phyloP scores from a whole-genome alignment of 345 rosid genomes.

The Zanthoxylum bungeanum region DNA sequence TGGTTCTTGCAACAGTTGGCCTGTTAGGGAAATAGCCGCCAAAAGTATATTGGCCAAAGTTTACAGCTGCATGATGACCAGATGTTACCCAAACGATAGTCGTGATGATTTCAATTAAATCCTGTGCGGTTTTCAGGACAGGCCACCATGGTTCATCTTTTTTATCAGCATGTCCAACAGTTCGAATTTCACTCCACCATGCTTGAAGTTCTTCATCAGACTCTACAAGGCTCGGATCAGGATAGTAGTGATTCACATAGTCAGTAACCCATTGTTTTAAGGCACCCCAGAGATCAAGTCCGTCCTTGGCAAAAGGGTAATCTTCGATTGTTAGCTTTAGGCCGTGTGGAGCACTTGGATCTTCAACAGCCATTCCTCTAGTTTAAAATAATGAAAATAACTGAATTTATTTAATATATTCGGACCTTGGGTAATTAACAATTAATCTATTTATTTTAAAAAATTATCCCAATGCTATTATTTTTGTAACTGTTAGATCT shows the following conservation, averaged over 20 bases:
- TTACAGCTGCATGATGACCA: slow-evolving; percentile 53
- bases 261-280: slow-evolving; percentile 44
- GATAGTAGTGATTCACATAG: slow-evolving; percentile 51
- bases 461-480: no score
- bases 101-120: slow-evolving; percentile 37
- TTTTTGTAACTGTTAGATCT: no score
- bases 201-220: slow-evolving; percentile 51
- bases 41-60: slow-evolving; percentile 50
- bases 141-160: slow-evolving; percentile 63
- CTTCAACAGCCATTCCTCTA: slow-evolving; percentile 60
- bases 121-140: slow-evolving; percentile 22
- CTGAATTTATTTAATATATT: neutral
- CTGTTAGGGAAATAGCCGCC: slow-evolving; percentile 54
- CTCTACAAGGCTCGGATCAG: slow-evolving; percentile 21
- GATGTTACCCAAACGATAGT: slow-evolving; percentile 46
- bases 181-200: slow-evolving; percentile 58
- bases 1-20: slow-evolving; percentile 39
- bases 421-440: neutral
- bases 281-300: slow-evolving; percentile 48
- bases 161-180: slow-evolving; percentile 52
- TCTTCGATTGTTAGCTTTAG: slow-evolving; percentile 51
- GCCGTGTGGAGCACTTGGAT: slow-evolving; percentile 49
- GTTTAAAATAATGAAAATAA: neutral
- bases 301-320: slow-evolving; percentile 64
- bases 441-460: no score